A percentile compares a stretch with the other conserved stretches of the same genome.
These are phyloP conservation scores for Argentina anserina DNA, from an alignment of 306 rosid species.

Conservation along the genomic window DNA sequence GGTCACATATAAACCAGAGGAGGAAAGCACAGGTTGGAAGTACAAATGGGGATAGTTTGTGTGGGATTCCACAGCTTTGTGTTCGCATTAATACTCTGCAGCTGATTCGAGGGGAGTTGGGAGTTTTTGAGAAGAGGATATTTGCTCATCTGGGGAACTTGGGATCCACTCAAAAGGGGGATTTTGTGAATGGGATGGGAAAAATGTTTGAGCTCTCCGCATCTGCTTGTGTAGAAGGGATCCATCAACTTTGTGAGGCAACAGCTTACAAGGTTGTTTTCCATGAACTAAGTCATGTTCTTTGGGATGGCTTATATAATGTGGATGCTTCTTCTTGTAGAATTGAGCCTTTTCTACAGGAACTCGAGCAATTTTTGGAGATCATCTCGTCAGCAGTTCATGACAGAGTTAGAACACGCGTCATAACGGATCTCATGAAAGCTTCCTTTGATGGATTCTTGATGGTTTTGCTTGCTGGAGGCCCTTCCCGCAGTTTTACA, in stretches of 20 bases:
- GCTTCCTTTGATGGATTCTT: slow-evolving; percentile 87
- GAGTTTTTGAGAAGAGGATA: slow-evolving; percentile 62
- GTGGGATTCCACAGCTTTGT: slow-evolving; percentile 66
- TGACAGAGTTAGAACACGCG: slow-evolving; percentile 82
- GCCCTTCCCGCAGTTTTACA: slow-evolving; percentile 75
- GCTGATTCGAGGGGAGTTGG: slow-evolving; percentile 68
- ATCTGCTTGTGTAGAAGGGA: slow-evolving; percentile 66
- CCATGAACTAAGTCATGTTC: slow-evolving; percentile 60
- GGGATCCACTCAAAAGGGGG: slow-evolving; percentile 33
- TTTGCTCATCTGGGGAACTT: slow-evolving; percentile 55
- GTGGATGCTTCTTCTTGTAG: slow-evolving; percentile 66
- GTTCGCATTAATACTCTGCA: slow-evolving; percentile 83
- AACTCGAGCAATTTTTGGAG: slow-evolving; percentile 81
- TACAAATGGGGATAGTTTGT: slow-evolving; percentile 43
- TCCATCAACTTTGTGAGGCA: slow-evolving; percentile 69
- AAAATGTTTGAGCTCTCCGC: slow-evolving; percentile 66
- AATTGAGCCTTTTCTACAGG: slow-evolving; percentile 74
- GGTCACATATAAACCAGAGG: slow-evolving; percentile 47
- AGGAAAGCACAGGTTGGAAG: slow-evolving; percentile 58
- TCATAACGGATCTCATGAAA: slow-evolving; percentile 73
- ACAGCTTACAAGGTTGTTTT: slow-evolving; percentile 66
- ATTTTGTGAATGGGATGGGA: slow-evolving; percentile 35
- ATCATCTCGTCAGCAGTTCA: slow-evolving; percentile 81
- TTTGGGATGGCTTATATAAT: slow-evolving; percentile 73
- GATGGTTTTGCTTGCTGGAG: slow-evolving; percentile 83